These are phyloP conservation scores for Physcomitrium patens DNA, from an alignment of 225 moss, liverwort and hornwort species.

Conservation along the genomic window DNA sequence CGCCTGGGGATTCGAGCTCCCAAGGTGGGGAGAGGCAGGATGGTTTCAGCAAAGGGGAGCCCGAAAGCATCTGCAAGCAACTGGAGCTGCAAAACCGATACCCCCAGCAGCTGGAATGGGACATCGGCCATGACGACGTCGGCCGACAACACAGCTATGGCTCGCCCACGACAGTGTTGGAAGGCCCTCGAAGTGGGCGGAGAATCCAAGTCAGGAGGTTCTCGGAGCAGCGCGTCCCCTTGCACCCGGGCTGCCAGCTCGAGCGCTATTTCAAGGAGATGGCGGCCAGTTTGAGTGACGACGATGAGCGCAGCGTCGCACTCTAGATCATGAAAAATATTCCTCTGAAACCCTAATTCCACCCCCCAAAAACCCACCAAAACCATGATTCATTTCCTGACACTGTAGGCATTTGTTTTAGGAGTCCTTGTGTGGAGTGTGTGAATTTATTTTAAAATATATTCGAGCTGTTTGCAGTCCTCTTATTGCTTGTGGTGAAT, in stretches of 20 bases:
- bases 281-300: conserved; percentile 32
- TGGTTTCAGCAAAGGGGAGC: too few species aligned
- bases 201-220: conserved; percentile 22
- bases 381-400: too few species aligned
- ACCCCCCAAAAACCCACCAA: too few species aligned
- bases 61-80: conserved; percentile 44
- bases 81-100: conserved; percentile 21
- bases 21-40: conserved; percentile 1
- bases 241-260: conserved; percentile 34
- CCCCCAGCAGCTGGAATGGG: conserved; percentile 35
- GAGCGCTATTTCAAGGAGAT: conserved; percentile 41
- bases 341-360: too few species aligned
- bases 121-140: conserved; percentile 28
- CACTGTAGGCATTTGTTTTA: too few species aligned
- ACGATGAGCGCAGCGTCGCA: conserved; percentile 30
- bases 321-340: background rate
- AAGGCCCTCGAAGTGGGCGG: conserved; percentile 33
- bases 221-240: conserved; percentile 7
- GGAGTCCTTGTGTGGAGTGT: too few species aligned
- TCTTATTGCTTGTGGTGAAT: too few species aligned
- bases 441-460: too few species aligned
- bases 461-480: too few species aligned
- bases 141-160: conserved; percentile 19
- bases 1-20: background rate
- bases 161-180: conserved; percentile 48